phyloP scores from a whole-genome alignment of 140 eudicot species.

The Erigeron philadelphicus region DNA sequence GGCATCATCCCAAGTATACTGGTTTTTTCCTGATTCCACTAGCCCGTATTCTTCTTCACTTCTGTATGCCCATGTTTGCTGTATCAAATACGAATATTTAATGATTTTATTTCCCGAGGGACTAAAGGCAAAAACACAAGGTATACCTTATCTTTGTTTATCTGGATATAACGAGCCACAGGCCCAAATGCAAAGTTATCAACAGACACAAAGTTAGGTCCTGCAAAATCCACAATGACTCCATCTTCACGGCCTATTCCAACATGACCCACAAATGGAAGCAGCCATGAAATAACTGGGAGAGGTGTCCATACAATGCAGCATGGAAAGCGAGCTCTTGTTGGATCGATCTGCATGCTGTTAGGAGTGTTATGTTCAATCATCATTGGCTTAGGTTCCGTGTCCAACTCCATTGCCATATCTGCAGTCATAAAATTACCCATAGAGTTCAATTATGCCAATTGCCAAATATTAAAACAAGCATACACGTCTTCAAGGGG shows the following conservation, averaged over 20 bases:
- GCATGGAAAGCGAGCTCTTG: slow-evolving; percentile 69
- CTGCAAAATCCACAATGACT: slow-evolving; percentile 85
- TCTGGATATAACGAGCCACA: slow-evolving; percentile 68
- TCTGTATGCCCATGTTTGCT: slow-evolving; percentile 29
- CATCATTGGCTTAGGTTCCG: slow-evolving; percentile 49
- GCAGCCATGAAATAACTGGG: slow-evolving; percentile 73
- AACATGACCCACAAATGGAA: slow-evolving; percentile 83
- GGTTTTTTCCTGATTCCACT: slow-evolving; percentile 40
- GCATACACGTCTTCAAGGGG: not conserved
- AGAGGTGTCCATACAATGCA: slow-evolving; percentile 81
- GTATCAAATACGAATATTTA: slow-evolving; percentile 5
- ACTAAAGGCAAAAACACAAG: not conserved
- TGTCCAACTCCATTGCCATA: slow-evolving; percentile 45
- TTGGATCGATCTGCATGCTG: slow-evolving; percentile 59
- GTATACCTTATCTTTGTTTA: slow-evolving; percentile 65
- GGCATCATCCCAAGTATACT: slow-evolving; percentile 63
- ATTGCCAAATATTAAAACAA: not conserved
- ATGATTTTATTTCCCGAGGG: too few species aligned
- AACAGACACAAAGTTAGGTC: slow-evolving; percentile 82
- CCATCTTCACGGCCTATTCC: slow-evolving; percentile 97
- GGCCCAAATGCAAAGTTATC: slow-evolving; percentile 86
- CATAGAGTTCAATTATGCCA: slow-evolving; percentile 4
- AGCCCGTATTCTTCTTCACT: slow-evolving; percentile 36
- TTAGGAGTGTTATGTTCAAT: slow-evolving; percentile 37
- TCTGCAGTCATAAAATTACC: slow-evolving; percentile 21